Conservation (phyloP, 176 grass and related monocot species). For the Rhynchospora breviuscula region DNA sequence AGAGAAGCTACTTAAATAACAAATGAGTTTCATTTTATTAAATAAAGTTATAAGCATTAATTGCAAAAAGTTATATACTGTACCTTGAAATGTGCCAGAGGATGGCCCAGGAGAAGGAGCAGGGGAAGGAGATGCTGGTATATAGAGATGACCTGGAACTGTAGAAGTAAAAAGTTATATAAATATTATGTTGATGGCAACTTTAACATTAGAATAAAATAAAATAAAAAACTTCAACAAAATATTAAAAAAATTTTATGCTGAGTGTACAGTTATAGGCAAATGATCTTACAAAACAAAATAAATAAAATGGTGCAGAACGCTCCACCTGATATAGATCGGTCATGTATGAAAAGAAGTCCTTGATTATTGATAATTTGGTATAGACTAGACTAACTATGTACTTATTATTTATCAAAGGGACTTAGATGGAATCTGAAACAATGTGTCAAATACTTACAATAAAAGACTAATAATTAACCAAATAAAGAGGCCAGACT, state of each 20-base stretch:
- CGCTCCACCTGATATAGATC: not conserved
- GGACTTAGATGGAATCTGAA: not conserved
- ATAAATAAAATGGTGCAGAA: not conserved
- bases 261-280: not conserved
- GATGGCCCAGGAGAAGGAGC: slow-evolving; percentile 47
- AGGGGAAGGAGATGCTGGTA: slow-evolving; percentile 31
- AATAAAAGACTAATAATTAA: not conserved
- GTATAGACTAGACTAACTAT: not conserved
- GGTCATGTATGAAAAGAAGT: not conserved
- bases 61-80: not conserved
- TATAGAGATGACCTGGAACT: slow-evolving; percentile 75
- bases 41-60: not conserved
- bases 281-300: not conserved
- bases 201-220: not conserved
- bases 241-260: not conserved
- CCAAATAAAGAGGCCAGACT: not conserved
- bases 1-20: too few species aligned
- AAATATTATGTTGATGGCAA: not conserved
- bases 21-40: not conserved
- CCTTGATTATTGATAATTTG: too few species aligned
- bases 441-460: not conserved
- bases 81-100: slow-evolving; percentile 52
- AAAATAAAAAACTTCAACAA: not conserved
- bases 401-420: not conserved
- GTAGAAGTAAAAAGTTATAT: slow-evolving; percentile 22